Conservation (phyloP, 768 basidiomycete genomes). For the Amyloporia xantha region DNA sequence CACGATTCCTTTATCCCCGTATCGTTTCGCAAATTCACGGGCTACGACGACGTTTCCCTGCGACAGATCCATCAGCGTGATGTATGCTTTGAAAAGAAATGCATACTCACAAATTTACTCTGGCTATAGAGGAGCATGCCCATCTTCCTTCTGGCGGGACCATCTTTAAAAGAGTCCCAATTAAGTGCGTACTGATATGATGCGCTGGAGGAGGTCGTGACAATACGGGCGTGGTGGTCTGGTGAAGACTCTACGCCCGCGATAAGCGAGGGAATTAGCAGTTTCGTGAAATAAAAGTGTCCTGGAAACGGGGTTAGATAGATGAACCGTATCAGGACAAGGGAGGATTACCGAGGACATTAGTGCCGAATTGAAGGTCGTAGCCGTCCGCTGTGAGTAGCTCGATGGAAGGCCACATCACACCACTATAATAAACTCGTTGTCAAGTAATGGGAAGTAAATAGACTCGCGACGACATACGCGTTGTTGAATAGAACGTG, state of each 20-base stretch:
- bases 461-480: slow-evolving; percentile 19
- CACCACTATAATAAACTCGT: slow-evolving; percentile 36
- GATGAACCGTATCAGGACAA: slow-evolving; percentile 19
- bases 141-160: slow-evolving; percentile 15
- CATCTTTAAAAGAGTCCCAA: slow-evolving; percentile 32
- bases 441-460: not conserved
- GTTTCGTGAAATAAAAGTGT: slow-evolving; percentile 24
- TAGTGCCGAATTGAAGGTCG: slow-evolving; percentile 50
- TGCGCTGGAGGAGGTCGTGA: slow-evolving; percentile 39
- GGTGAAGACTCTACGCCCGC: slow-evolving; percentile 32
- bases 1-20: slow-evolving; percentile 38
- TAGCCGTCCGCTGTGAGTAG: slow-evolving; percentile 39
- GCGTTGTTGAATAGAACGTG: slow-evolving; percentile 50
- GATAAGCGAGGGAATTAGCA: slow-evolving; percentile 43
- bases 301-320: slow-evolving; percentile 40
- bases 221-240: slow-evolving; percentile 39
- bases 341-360: slow-evolving; percentile 42
- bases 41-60: slow-evolving; percentile 43
- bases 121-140: slow-evolving; percentile 22
- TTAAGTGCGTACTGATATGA: slow-evolving; percentile 29
- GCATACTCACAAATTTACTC: slow-evolving; percentile 44
- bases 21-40: slow-evolving; percentile 40
- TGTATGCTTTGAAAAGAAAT: no score
- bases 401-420: slow-evolving; percentile 39
- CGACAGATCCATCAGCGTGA: no score